Conservation (phyloP, 2,329 filamentous ascomycete species). For the Mycosphaerella sp. region DNA sequence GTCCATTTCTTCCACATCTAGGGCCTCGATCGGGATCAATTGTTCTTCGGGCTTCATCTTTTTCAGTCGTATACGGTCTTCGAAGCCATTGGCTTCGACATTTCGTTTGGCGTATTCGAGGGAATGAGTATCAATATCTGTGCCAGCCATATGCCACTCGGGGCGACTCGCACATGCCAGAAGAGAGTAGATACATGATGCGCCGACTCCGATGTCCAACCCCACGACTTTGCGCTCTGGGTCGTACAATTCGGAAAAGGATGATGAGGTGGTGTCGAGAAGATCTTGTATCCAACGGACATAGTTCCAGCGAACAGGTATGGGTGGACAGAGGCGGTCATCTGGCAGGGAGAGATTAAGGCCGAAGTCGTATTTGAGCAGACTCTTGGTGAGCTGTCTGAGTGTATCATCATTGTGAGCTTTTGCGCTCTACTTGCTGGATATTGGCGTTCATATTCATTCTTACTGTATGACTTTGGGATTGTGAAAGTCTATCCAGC, state of each 20-base stretch:
- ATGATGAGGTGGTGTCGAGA: conserved; percentile 60
- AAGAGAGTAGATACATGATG: conserved; percentile 85
- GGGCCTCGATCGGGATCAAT: conserved; percentile 58
- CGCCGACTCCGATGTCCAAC: conserved; percentile 64
- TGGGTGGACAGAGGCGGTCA: conserved; percentile 79
- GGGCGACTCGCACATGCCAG: conserved; percentile 64
- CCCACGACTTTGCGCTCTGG: conserved; percentile 55
- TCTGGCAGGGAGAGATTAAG: conserved; percentile 63
- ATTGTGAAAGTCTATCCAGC: conserved; percentile 72
- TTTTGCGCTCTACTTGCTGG: conserved; percentile 45
- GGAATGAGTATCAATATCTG: conserved; percentile 69
- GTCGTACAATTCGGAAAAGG: conserved; percentile 42
- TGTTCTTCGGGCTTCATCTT: conserved; percentile 47
- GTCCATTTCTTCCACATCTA: conserved; percentile 54
- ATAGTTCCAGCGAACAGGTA: conserved; percentile 68
- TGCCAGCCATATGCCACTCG: conserved; percentile 51
- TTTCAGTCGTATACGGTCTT: conserved; percentile 58
- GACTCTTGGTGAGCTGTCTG: conserved; percentile 64
- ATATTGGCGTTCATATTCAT: conserved; percentile 44
- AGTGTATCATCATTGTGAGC: neutral
- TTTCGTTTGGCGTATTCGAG: conserved; percentile 62
- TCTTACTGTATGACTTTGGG: conserved; percentile 62
- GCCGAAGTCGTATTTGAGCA: conserved; percentile 69
- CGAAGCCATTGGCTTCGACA: conserved; percentile 58
- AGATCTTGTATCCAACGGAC: conserved; percentile 81